Evolutionary conservation across 2,329 filamentous ascomycete genomes (phyloP), one percentile per base, ranked within the genome.

Genomic region (Sporothrix brasiliensis): DNA sequence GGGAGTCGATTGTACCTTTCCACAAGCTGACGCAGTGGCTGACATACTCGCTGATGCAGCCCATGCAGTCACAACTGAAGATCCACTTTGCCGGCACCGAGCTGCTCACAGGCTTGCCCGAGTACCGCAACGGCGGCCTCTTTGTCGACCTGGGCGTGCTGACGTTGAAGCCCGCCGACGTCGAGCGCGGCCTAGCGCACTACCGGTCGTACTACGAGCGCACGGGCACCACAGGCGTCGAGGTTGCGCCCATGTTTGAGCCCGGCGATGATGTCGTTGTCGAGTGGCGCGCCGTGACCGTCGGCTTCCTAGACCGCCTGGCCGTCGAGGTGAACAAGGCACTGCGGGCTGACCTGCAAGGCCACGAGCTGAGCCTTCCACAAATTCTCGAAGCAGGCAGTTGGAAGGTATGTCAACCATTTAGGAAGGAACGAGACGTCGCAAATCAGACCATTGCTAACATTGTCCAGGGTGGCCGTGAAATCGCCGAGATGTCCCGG

Each of bases 321-420:
- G 83, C 83, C 69, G 74, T 73, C 1, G 83, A 86, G 65, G 83
- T 88, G 49, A 83, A 86, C 74, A 92, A 92, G 78, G 80, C 83
- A 53, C 81, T 97, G 63, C 88, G 87, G 70, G 77, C 76, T 2
- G 85, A 88, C 69, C 81, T 97, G 53, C 85, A 84, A 9, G 92
- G 91, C 3, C 83, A 87, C 50, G 88, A 94, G 74, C 81, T 99
- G 78, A 92, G 84, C 53, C 81, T 98, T 75, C 89, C 94, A 6
- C 95, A 99, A 79, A 88, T 99, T 83, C 85, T 99, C 21, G 95
- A 98, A 80, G 95, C 94, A 16, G 95, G 95, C 67, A 97, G 92
- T 78, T 99, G 95, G 94, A 98, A 98, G 91, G 94, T 95, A 80
- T 81, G 87, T 71, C 24, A 39, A 27, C 4, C 0, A 19, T 49